A percentile compares a stretch with the other conserved stretches of the same genome.
Conservation (phyloP, 305 asterid species). For the Fraxinus sp. region DNA sequence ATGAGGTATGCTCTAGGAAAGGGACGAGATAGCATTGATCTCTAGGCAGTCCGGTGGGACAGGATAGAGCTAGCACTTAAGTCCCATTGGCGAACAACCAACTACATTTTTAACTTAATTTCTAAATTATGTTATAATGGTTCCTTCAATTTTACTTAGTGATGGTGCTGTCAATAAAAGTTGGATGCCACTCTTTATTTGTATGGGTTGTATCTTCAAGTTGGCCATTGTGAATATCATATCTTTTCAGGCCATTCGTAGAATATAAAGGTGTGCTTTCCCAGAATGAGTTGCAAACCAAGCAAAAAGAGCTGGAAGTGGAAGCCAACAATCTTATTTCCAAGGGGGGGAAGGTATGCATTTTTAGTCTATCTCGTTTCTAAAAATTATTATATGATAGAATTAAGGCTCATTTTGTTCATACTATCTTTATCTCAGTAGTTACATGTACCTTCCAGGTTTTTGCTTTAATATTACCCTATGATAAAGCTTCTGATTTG, state of each 20-base stretch:
- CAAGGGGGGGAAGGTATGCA: constrained; percentile 66
- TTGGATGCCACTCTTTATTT: not conserved
- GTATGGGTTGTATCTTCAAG: not conserved
- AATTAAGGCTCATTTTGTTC: not conserved
- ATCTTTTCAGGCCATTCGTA: constrained; percentile 60
- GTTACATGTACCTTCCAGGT: constrained; percentile 42
- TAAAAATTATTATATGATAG: not conserved
- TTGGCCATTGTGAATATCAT: not conserved
- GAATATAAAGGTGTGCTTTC: constrained; percentile 69
- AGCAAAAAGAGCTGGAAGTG: constrained; percentile 52
- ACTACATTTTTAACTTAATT: not conserved
- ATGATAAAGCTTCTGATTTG: constrained; percentile 54
- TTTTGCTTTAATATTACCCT: constrained; percentile 47
- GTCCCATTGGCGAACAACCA: not conserved
- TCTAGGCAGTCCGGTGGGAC: not conserved
- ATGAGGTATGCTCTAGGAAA: not conserved
- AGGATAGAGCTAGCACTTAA: not conserved
- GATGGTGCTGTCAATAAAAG: not conserved
- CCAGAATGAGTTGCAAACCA: constrained; percentile 53
- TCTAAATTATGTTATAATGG: not conserved
- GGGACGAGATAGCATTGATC: not conserved
- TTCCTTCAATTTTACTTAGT: not conserved
- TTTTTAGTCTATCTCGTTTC: not conserved
- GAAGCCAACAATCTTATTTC: constrained; percentile 62
- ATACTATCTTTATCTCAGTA: not conserved